phyloP scores from a whole-genome alignment of 2,329 filamentous ascomycete genomes.

The Cyphellophora attinorum region DNA sequence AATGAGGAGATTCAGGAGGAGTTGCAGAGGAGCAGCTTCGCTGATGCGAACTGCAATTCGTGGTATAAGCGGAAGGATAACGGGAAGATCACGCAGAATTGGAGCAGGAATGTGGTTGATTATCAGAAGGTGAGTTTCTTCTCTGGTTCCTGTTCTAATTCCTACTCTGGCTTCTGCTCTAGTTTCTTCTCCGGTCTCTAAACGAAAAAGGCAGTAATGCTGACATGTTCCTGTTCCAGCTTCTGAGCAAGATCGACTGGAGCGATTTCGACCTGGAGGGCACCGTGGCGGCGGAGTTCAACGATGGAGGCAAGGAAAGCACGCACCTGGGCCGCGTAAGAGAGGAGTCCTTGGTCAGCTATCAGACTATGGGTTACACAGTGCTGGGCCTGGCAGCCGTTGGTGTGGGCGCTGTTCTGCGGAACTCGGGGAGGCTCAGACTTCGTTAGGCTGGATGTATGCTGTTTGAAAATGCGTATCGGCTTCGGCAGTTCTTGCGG shows the following conservation, averaged over 20 bases:
- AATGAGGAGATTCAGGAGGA: slow-evolving; percentile 17
- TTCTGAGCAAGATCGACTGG: slow-evolving; percentile 21
- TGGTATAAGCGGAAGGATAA: slow-evolving; percentile 48
- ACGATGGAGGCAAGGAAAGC: slow-evolving; percentile 1
- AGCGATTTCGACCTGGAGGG: slow-evolving; percentile 20
- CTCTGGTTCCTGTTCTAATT: too few relatives aligned
- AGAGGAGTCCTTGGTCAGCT: slow-evolving; percentile 26
- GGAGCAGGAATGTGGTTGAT: slow-evolving; percentile 42
- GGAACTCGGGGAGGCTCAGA: slow-evolving; percentile 9
- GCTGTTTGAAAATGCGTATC: too few relatives aligned
- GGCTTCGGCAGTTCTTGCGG: too few relatives aligned
- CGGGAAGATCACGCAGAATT: slow-evolving; percentile 50
- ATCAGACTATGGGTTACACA: slow-evolving; percentile 51
- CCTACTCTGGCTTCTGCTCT: too few relatives aligned
- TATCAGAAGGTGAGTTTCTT: slow-evolving; percentile 40
- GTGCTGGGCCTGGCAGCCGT: slow-evolving; percentile 63
- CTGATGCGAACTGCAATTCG: slow-evolving; percentile 42
- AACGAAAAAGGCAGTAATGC: too few relatives aligned
- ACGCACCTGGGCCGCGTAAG: slow-evolving; percentile 23
- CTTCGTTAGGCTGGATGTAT: slow-evolving; percentile 5
- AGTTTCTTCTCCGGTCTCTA: too few relatives aligned
- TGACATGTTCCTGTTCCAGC: too few relatives aligned
- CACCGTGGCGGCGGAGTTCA: slow-evolving; percentile 12
- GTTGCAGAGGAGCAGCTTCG: slow-evolving; percentile 38
- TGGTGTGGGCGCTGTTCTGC: slow-evolving; percentile 10